phyloP scores from a whole-genome alignment of 352 stramenopile species.

The Phytophthora sp. region DNA sequence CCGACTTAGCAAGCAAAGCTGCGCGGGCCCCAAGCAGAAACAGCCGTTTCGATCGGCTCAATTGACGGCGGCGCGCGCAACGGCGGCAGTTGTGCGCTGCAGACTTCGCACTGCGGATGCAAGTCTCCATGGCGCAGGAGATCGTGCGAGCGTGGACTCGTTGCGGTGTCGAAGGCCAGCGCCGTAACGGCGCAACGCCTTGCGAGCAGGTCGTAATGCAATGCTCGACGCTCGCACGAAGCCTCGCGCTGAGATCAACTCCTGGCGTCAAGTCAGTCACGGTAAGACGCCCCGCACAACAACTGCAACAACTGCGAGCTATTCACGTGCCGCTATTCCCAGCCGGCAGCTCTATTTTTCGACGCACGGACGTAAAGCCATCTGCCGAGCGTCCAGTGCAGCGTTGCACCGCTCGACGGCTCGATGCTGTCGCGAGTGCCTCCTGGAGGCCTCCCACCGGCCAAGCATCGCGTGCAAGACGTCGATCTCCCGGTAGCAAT shows the following conservation, averaged over 20 bases:
- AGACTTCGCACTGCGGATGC: too few relatives aligned
- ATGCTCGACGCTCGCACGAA: too few relatives aligned
- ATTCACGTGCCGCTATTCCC: not conserved
- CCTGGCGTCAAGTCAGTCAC: too few relatives aligned
- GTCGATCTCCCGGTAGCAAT: not conserved
- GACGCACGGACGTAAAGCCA: not conserved
- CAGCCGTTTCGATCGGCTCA: slow-evolving; percentile 11
- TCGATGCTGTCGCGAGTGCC: slow-evolving; percentile 27
- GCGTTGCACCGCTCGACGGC: not conserved
- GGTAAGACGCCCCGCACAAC: not conserved
- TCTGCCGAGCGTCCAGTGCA: slow-evolving; percentile 4
- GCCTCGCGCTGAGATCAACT: too few relatives aligned
- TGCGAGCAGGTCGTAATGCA: too few relatives aligned
- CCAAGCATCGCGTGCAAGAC: slow-evolving; percentile 7
- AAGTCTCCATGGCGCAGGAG: too few relatives aligned
- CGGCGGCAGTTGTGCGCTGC: too few relatives aligned
- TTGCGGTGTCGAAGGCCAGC: too few relatives aligned
- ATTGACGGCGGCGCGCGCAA: slow-evolving; percentile 9
- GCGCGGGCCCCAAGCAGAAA: slow-evolving; percentile 20
- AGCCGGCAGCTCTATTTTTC: slow-evolving; percentile 16
- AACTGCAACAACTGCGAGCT: not conserved
- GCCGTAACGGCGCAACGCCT: too few relatives aligned
- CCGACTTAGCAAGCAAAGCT: slow-evolving; percentile 13
- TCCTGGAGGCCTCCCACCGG: not conserved
- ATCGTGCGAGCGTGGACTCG: too few relatives aligned